Base-by-base conservation (phyloP, 2,329 filamentous ascomycete genomes). In the Thelonectria olida region DNA sequence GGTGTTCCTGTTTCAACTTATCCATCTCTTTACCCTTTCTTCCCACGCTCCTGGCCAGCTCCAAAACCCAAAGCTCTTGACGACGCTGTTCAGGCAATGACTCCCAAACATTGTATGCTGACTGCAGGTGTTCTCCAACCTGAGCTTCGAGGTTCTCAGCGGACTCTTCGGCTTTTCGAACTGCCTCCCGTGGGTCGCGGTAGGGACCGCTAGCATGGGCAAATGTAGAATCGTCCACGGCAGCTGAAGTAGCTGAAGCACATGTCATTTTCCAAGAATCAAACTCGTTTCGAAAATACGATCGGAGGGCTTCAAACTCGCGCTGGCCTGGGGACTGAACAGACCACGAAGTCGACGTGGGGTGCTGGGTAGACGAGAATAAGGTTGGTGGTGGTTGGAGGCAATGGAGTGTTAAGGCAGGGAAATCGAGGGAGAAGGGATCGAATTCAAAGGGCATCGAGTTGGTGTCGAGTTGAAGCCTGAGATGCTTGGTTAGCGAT, bases 371-470 rank as follows among this genome's bases (percentile, higher is more conserved):
- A 1, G 90, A 87, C 9, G 92, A 91, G 79, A 94, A 95, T 7
- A 97, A 82, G 1, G 92, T 96, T 4, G 92, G 89, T 3, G 94
- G 93, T 9, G 92, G 84, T 34, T 91, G 88, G 1, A 98, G 87
- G 67, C 95, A 90, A 65, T 91, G 92, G 10, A 97, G 85, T 34
- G 90, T 93, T 39, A 98, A 84, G 7, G 91, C 89, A 7, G 94
- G 93, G 71, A 97, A 97, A 61, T 93, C 93, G 74, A 97, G 88
- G 5, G 91, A 84, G 62, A 94, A 87, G 31, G 95, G 91, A 67
- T 97, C 92, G 78, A 97, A 96, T 66, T 95, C 91, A 69, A 90
- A 90, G 3, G 88, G 87, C 67, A 82, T 80, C 8, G 85, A 84
- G 52, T 80, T 79, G 66, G 82, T 80, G 62, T 88, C 83, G 49